A percentile compares a stretch with the other conserved stretches of the same genome.
Conservation (phyloP, 306 rosid species). For the Ceratonia siliqua region DNA sequence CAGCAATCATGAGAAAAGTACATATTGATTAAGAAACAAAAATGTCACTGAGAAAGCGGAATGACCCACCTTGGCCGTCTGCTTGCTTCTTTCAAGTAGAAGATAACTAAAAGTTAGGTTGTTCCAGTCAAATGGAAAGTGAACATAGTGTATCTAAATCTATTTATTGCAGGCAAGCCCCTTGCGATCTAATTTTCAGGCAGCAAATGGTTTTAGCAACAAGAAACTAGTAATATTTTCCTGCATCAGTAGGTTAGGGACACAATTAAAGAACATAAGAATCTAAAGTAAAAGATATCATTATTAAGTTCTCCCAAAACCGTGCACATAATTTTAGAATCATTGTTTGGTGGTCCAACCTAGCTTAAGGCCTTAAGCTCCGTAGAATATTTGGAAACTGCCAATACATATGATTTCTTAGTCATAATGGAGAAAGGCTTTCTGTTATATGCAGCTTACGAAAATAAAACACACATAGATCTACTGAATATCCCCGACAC, state of each 20-base stretch:
- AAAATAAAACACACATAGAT: background rate
- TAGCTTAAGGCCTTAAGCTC: constrained; percentile 5
- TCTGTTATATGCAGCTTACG: background rate
- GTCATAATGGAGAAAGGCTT: background rate
- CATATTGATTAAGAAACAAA: background rate
- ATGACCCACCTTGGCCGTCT: constrained; percentile 6
- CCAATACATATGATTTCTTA: background rate
- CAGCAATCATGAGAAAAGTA: background rate
- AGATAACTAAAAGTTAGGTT: constrained; percentile 12
- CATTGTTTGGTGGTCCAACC: background rate
- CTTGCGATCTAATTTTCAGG: constrained; percentile 27
- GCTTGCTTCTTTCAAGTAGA: constrained; percentile 14
- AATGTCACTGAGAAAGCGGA: background rate
- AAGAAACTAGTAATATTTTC: constrained; percentile 16
- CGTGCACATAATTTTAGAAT: background rate
- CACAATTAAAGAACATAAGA: constrained; percentile 5
- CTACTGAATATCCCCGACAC: background rate
- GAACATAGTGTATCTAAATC: constrained; percentile 10
- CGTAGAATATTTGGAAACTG: background rate
- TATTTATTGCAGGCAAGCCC: constrained; percentile 3
- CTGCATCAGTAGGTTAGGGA: constrained; percentile 16
- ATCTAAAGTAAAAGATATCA: background rate
- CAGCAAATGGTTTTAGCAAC: constrained; percentile 24
- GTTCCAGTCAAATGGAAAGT: constrained; percentile 12
- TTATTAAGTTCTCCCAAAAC: background rate